Base-by-base conservation (phyloP, 2,329 filamentous ascomycete genomes). In the Neonectria ditissima region DNA sequence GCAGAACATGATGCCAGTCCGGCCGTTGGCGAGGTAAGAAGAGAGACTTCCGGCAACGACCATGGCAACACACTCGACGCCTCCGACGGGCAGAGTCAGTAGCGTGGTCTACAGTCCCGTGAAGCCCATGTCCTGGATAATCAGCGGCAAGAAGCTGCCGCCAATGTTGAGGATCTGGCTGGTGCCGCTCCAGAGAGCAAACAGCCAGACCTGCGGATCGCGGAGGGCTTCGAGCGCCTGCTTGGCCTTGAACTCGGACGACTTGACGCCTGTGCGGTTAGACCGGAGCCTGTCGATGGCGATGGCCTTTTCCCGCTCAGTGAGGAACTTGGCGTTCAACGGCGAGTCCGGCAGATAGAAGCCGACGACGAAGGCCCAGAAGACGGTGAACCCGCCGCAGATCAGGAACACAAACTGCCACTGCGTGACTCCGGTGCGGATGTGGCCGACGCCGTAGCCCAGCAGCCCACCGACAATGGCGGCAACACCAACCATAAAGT, bases 251-350 rank as follows among this genome's bases (percentile, higher is more conserved):
- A 87, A 90, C 65, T 91, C 86, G 76, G 88, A 89, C 69, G 91
- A 91, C 5, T 88, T 88, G 26, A 91, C 87, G 5, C 89, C 89
- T 72, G 91, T 88, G 63, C 89, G 84, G 66, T 92, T 92, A 30
- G 83, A 77, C 0, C 88, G 79, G 37, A 92, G 87, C 5, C 89
- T 82, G 30, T 69, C 67, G 20, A 74, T 56, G 5, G 63, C 63
- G 16, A 89, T 81, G 2, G 77, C 78, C 54, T 84, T 84, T 72
- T 92, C 89, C 51, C 84, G 80, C 1, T 80, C 74, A 7, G 78
- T 84, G 34, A 92, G 82, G 73, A 89, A 92, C 65, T 84, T 85
- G 1, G 89, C 89, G 0, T 84, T 89, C 30, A 87, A 83, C 0
- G 89, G 88, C 2, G 84, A 81, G 72, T 92, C 88, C 1, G 90